Base-by-base conservation (phyloP, 1,284 basidiomycete species). In the Phellopilus nigrolimitatus region DNA sequence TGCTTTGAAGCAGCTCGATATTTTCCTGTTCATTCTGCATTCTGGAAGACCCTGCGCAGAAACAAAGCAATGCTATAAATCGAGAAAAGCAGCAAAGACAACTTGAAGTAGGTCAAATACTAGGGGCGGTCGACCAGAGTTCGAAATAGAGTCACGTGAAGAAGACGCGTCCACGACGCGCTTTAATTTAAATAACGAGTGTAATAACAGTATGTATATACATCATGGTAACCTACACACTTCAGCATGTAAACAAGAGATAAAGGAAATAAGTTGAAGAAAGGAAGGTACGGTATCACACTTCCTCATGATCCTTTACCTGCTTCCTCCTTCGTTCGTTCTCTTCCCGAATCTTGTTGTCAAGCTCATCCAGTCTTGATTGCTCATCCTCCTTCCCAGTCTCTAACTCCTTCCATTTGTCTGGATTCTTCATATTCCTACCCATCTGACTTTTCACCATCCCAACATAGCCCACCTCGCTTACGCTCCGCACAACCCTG, bases 401-500 rank as follows among this genome's bases (percentile, higher is more conserved):
- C 49, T 81, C 77, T 24, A 66, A 19, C 10, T 49, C 66, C 60
- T 67, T 72, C 67, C 74, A 80, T 33, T 58, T 60, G 28, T 61
- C 70, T 0, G 69, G 68, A 49, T 76, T 64, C 56, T 67, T 67
- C 57, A 83, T 55, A 60, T 71, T 76, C 53, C 71, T 71, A 0
- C 82, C 79, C 51, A 78, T 59, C 58, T 62, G 67, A 55, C 63
- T 65, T 65, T 82, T 82, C 46, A 75, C 68, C 62, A 70, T 48
- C 2, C 67, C 84, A 1, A 80, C 73, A 61, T 84, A 87, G 12
- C 86, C 85, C 0, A 77, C 81, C 61, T 83, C 79, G 52, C 79
- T 75, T 1, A 76, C 70, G 36, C 70, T 69, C 47, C 81, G 68
- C 47, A 72, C 67, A 7, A 80, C 66, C 56, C 64, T 67, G 56